Evolutionary conservation across 345 rosid genomes (phyloP), one percentile per base, ranked within the genome.

Genomic region (Hirschfeldia incana): DNA sequence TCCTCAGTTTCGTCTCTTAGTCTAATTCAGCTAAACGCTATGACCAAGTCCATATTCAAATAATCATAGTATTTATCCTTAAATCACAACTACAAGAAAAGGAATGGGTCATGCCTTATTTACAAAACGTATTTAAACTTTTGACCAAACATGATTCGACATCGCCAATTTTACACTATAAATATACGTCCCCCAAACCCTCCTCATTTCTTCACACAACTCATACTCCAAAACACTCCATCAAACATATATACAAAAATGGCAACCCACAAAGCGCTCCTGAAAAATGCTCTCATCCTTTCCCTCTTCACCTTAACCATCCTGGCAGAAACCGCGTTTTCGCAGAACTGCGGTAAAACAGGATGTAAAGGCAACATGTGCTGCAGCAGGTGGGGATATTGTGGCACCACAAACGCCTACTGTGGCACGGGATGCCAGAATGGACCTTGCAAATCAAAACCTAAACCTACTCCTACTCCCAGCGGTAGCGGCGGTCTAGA

Each of bases 321-420:
- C 16, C 27, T 80, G 27, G 3, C 83, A 3, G 27, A 70, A 80
- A 65, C 73, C 4, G 77, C 77, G 26, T 21, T 80, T 32, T 64
- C 84, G 1, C 84, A 81, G 29, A 76, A 72, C 66, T 76, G 84
- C 6, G 76, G 76, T 34, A 72, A 26, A 67, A 73, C 55, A 0
- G 82, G 82, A 8, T 81, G 83, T 15, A 65, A 66, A 76, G 69
- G 33, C 68, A 76, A 76, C 73, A 65, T 81, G 73, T 81, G 83
- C 28, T 81, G 83, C 68, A 81, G 83, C 39, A 75, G 77, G 21
- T 81, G 66, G 70, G 81, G 83, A 4, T 81, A 69, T 64, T 80
- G 83, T 70, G 83, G 83, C 16, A 63, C 77, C 65, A 71, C 68
- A 69, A 65, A 70, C 44, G 80, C 55, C 27, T 76, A 81, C 42